Base-by-base conservation (phyloP, 2,329 filamentous ascomycete species). In the Fusarium napiforme region DNA sequence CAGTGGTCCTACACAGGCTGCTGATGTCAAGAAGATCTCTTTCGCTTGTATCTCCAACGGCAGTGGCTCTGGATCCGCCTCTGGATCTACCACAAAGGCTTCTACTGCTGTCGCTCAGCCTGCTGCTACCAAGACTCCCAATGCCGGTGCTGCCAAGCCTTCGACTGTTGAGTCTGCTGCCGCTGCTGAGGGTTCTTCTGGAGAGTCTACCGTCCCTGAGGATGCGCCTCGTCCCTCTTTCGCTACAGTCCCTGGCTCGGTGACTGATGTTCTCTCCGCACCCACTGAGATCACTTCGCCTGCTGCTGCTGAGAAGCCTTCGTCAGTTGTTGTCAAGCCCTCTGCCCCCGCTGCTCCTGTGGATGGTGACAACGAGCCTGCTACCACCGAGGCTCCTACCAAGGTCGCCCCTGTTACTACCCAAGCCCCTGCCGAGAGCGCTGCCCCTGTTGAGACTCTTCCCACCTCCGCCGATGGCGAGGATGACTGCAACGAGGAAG, bases 11-110 rank as follows among this genome's bases (percentile, higher is more conserved):
- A 53, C 69, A 69, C 34, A 80, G 26, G 75, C 50, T 28, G 40
- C 68, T 14, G 26, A 75, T 26, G 79, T 80, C 58, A 81, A 77
- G 65, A 83, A 85, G 74, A 88, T 89, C 69, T 87, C 85, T 63
- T 89, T 89, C 77, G 88, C 87, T 56, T 90, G 87, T 69, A 77
- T 83, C 15, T 72, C 60, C 37, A 74, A 69, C 36, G 74, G 75
- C 21, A 67, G 57, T 15, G 67, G 60, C 49, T 61, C 61, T 34
- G 67, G 62, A 18, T 50, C 60, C 11, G 52, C 39, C 5, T 47
- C 67, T 19, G 49, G 43, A 40, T 43, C 60, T 34, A 9, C 53
- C 5, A 28, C 63, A 21, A 64, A 68, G 50, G 56, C 64, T 30
- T 56, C 73, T 16, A 66, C 60, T 46, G 60, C 60, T 37, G 30